Conservation (phyloP, 306 rosid species). For the Luffa aegyptiaca region DNA sequence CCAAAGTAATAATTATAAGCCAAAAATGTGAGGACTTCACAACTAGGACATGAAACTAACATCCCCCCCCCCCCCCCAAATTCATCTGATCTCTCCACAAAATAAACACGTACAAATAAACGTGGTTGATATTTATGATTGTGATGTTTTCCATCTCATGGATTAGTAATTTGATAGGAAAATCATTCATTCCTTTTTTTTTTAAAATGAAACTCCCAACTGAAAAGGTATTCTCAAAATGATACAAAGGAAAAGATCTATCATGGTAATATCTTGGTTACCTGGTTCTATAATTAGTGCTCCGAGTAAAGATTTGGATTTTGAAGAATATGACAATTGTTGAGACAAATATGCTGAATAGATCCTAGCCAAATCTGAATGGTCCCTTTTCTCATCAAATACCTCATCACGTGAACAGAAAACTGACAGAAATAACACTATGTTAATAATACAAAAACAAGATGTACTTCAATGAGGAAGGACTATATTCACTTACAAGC, state of each 20-base stretch:
- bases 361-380: conserved; percentile 51
- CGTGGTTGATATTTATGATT: neutral
- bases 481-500: conserved; percentile 27
- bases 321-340: conserved; percentile 38
- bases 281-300: conserved; percentile 91
- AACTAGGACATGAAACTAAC: neutral
- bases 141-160: neutral
- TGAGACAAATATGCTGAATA: conserved; percentile 63
- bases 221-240: neutral
- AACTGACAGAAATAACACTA: conserved; percentile 35
- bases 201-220: neutral
- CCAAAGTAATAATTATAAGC: neutral
- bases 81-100: neutral
- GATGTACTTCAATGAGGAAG: neutral
- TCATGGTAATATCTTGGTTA: conserved; percentile 27
- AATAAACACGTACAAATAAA: neutral
- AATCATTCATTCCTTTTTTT: neutral
- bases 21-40: neutral
- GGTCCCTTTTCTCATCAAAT: conserved; percentile 56
- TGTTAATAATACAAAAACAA: conserved; percentile 11
- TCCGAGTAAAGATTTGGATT: conserved; percentile 43
- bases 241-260: neutral
- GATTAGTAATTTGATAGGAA: neutral
- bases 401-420: conserved; percentile 58
- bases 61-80: neutral